Conservation (phyloP, 1,139 yeast genomes). For the Saccharomyces uvarum region DNA sequence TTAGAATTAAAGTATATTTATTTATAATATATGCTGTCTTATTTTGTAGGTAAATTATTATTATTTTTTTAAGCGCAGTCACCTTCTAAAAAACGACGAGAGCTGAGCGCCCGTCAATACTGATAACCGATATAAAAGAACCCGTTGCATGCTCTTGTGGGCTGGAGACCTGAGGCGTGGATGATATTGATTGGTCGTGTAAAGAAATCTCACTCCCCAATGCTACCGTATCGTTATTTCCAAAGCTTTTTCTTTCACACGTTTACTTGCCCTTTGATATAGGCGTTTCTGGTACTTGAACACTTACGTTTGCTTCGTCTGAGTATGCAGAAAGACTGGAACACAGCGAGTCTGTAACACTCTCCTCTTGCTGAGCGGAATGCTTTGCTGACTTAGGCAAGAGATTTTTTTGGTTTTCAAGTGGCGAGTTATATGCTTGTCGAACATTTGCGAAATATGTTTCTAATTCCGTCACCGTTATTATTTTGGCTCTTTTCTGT, state of each 20-base stretch:
- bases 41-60: background rate
- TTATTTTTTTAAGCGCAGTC: background rate
- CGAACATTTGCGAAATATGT: background rate
- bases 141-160: background rate
- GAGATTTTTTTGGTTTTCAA: background rate
- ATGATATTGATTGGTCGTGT: background rate
- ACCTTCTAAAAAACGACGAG: background rate
- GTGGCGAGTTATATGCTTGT: background rate
- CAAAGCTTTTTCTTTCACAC: background rate
- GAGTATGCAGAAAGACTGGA: background rate
- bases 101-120: background rate
- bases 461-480: background rate
- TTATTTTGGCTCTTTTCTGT: constrained; percentile 1
- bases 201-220: background rate
- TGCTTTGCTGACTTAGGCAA: background rate
- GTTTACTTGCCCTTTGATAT: background rate
- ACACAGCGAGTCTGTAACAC: background rate
- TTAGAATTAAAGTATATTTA: background rate
- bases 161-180: background rate
- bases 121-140: background rate
- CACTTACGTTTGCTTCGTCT: background rate
- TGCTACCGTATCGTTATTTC: background rate
- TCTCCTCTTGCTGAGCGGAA: background rate
- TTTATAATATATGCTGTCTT: background rate
- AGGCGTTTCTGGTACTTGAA: background rate